phyloP scores from a whole-genome alignment of 2,329 filamentous ascomycete genomes.

The Exserohilum rostratum region DNA sequence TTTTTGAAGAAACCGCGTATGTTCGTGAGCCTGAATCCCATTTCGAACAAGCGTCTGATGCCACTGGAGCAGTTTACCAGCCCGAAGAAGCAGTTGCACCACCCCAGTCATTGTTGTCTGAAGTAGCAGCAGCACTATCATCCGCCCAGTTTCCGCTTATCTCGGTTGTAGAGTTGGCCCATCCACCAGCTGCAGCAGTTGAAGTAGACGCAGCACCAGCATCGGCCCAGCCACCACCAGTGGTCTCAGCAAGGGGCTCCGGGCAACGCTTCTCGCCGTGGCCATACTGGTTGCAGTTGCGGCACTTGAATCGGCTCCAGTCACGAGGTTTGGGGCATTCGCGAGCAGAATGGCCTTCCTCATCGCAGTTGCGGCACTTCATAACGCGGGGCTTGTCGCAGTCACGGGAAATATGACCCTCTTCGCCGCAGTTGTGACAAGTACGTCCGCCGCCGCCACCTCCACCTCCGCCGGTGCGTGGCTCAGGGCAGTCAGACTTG shows the following conservation, averaged over 20 bases:
- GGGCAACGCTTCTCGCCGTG: constrained; percentile 52
- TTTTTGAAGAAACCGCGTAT: not conserved
- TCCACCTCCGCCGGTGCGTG: constrained; percentile 20
- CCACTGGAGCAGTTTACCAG: constrained; percentile 13
- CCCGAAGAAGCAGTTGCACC: constrained; percentile 2
- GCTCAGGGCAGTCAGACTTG: constrained; percentile 35
- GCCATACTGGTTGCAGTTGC: constrained; percentile 59
- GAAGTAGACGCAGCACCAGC: constrained; percentile 13
- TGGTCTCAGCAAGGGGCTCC: constrained; percentile 36
- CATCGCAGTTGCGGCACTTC: constrained; percentile 67
- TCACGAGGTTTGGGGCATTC: constrained; percentile 51
- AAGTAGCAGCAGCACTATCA: constrained; percentile 16
- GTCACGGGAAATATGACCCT: constrained; percentile 34
- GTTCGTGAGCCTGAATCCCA: not conserved
- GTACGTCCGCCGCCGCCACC: constrained; percentile 23
- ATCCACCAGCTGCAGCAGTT: constrained; percentile 23
- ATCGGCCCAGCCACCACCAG: constrained; percentile 31
- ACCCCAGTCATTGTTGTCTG: constrained; percentile 14
- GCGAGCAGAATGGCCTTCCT: constrained; percentile 60
- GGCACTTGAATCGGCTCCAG: constrained; percentile 64
- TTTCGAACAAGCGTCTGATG: constrained; percentile 3
- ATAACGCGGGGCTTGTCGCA: constrained; percentile 39
- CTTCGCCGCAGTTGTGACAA: constrained; percentile 38
- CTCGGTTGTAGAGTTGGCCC: constrained; percentile 26
- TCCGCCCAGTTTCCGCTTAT: constrained; percentile 26